Base-by-base conservation (phyloP, 306 rosid species). In the Acacia acuminata region DNA sequence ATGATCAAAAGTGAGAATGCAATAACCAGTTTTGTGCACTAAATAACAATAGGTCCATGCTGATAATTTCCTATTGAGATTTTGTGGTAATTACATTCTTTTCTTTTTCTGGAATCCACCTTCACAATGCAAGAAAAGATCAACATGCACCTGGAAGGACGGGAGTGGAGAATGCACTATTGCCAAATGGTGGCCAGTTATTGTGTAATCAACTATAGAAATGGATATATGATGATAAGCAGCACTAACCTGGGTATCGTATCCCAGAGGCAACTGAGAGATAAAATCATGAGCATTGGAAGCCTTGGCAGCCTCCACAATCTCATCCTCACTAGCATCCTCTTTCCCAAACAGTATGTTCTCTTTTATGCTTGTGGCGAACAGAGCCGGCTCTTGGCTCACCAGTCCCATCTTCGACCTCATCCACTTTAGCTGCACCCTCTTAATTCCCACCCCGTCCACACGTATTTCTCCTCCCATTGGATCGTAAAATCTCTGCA, bases 371-470 rank as follows among this genome's bases (percentile, higher is more conserved):
- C 86, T 86, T 4, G 99, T 93, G 3, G 93, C 99, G 73, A 96
- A 96, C 2, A 96, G 86, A 5, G 92, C 96, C 10, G 99, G 99
- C 77, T 96, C 99, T 73, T 96, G 99, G 77, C 99, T 96, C 10
- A 96, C 98, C 84, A 96, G 76, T 0, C 99, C 99, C 98, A 96
- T 90, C 36, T 93, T 96, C 7, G 96, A 93, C 50, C 99, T 87
- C 27, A 96, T 42, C 99, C 99, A 93, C 79, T 91, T 91, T 24
- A 96, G 89, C 71, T 92, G 97, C 53, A 92, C 63, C 85, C 60
- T 88, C 5, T 87, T 77, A 45, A 91, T 87, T 44, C 84, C 78
- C 25, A 96, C 88, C 24, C 99, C 98, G 60, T 96, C 99, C 15
- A 96, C 12, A 17, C 84, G 70, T 64, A 93, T 89, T 64, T 91